Base-by-base conservation (phyloP, 495 filamentous ascomycete species). In the Parmelia sp. region DNA sequence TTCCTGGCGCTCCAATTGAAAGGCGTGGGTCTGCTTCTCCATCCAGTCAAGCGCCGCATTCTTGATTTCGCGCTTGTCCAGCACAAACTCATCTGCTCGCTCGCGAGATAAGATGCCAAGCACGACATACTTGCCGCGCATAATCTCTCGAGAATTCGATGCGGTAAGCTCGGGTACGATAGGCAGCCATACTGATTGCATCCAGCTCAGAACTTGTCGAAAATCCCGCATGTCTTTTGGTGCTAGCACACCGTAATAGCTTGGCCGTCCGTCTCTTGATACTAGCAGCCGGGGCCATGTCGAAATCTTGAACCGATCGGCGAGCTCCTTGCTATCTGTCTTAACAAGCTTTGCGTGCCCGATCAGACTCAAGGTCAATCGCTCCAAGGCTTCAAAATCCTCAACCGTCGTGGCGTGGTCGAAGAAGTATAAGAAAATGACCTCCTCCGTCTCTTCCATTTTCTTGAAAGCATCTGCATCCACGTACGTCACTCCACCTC, bases 361-460 rank as follows among this genome's bases (percentile, higher is more conserved):
- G 63, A 97, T 89, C 44, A 97, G 82, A 70, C 84, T 89, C 35
- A 97, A 80, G 11, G 89, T 88, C 33, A 97, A 74, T 25, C 92
- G 86, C 51, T 97, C 92, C 63, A 98, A 76, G 25, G 92, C 92
- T 67, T 79, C 78, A 72, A 97, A 96, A 75, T 98, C 94, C 74
- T 98, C 94, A 61, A 77, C 83, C 0, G 90, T 92, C 3, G 94
- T 96, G 35, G 94, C 94, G 63, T 94, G 85, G 71, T 98, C 95
- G 74, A 96, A 97, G 74, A 97, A 92, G 76, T 97, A 98, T 68
- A 96, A 74, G 73, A 98, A 98, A 53, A 97, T 86, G 65, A 98
- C 94, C 62, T 96, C 92, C 69, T 96, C 89, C 60, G 86, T 92
- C 80, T 95, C 84, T 75, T 97, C 95, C 70, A 98, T 76, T 66